A percentile compares a stretch with the other conserved stretches of the same genome.
Evolutionary conservation across 1,284 basidiomycete genomes (phyloP).

Genomic region (Cutaneotrichosporon dermatis): DNA sequence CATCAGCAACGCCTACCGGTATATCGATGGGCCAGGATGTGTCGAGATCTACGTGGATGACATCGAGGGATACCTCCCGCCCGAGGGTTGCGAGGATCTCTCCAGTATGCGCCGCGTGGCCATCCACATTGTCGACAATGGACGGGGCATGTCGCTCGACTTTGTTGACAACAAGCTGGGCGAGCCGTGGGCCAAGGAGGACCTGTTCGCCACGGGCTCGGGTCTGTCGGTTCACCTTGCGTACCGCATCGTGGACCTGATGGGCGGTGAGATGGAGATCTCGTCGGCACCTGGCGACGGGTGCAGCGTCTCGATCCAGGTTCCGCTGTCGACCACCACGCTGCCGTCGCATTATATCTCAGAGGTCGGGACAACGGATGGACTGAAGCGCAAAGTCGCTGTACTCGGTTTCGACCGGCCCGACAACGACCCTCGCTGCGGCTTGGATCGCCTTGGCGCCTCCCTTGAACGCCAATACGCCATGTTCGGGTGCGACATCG

Average conservation of each 20-base stretch:
- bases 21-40: conserved; percentile 40
- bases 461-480: conserved; percentile 30
- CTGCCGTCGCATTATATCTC: background rate
- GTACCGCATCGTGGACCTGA: conserved; percentile 43
- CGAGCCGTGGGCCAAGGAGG: conserved; percentile 41
- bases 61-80: conserved; percentile 30
- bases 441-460: conserved; percentile 19
- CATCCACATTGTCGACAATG: conserved; percentile 39
- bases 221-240: conserved; percentile 44
- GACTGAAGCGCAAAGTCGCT: conserved; percentile 22
- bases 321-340: conserved; percentile 24
- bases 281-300: conserved; percentile 38
- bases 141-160: conserved; percentile 37
- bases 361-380: background rate
- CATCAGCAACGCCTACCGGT: conserved; percentile 44
- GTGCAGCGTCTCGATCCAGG: conserved; percentile 39
- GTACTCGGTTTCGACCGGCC: conserved; percentile 31
- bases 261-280: conserved; percentile 46
- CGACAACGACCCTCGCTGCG: conserved; percentile 2
- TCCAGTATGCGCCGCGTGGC: conserved; percentile 27
- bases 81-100: conserved; percentile 39
- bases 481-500: conserved; percentile 33
- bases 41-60: conserved; percentile 44
- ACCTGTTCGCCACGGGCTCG: conserved; percentile 41
- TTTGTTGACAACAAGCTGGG: conserved; percentile 37